Evolutionary conservation across 164 flowering plant species (phyloP), one percentile per base, ranked within the genome.

Genomic region (Tinospora cordifolia): DNA sequence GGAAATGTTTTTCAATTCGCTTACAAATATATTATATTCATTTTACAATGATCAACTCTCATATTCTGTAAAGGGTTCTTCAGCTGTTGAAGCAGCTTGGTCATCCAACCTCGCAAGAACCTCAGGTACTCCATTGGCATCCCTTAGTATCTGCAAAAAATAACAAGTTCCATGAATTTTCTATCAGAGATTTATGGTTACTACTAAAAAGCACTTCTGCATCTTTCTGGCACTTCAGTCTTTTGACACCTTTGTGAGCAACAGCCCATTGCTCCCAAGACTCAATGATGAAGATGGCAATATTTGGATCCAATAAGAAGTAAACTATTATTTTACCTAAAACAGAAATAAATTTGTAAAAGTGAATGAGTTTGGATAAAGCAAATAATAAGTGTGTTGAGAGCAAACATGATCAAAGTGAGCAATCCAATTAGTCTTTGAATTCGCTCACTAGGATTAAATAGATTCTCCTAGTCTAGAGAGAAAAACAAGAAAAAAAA

Each of bases 81-180:
- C 65, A 14, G 57, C 80, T 17, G 76, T 1, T 36, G 84, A 68
- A 67, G 82, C 60, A 60, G 81, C 69, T 25, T 80, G 75, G n/a
- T 67, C 66, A 30, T 86, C 93, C 79, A 87, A 69, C 82, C 90
- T 87, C 26, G 94, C 88, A 38, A 91, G 88, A 59, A 91, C 96
- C 79, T 91, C 97, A 21, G 97, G 92, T 67, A 83, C 75, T 74
- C 98, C 98, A 74, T 80, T 65, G 51, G 87, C 75, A 72, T 86
- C 90, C 74, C 98, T 86, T 27, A 87, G 82, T 70, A 93, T 87
- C 98, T 93, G 87, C 68, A 71, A 17, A 69, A 22, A 3, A 19
- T 47, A 7, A 44, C 21, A 60, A 24, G 22, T 62, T 39, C 25
- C 17, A 40, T 8, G 49, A 17, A 25, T 44, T 41, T 30, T 30